Percentiles rank a stretch among this genome's conserved stretches.
Conservation (phyloP, 768 basidiomycete species). For the Amanita pallidorosea region DNA sequence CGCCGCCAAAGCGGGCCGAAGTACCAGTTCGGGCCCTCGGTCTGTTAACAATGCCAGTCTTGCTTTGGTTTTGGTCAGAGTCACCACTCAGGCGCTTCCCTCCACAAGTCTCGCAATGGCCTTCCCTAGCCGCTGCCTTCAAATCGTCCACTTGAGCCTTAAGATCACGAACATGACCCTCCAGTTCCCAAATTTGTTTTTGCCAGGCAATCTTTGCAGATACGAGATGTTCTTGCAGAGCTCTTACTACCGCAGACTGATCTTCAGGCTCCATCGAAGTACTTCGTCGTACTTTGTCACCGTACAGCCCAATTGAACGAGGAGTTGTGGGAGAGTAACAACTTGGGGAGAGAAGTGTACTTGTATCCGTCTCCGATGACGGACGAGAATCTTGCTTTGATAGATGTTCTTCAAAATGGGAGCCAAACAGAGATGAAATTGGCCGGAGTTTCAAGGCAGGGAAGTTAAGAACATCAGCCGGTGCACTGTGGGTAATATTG, state of each 20-base stretch:
- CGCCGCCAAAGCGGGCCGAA: conserved; percentile 49
- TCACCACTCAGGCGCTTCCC: conserved; percentile 16
- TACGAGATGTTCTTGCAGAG: conserved; percentile 51
- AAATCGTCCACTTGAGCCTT: conserved; percentile 57
- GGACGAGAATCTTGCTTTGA: conserved; percentile 22
- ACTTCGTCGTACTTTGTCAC: conserved; percentile 13
- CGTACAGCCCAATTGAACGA: conserved; percentile 13
- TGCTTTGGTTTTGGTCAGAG: conserved; percentile 6
- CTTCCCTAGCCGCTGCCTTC: conserved; percentile 18
- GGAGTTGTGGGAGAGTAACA: conserved; percentile 40
- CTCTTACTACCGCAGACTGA: conserved; percentile 34
- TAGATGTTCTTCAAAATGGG: conserved; percentile 49
- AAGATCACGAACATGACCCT: conserved; percentile 61
- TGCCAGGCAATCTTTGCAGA: conserved; percentile 57
- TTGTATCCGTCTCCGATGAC: conserved; percentile 29
- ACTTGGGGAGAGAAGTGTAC: conserved; percentile 42
- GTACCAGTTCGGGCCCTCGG: conserved; percentile 61
- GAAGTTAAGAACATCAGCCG: conserved; percentile 52
- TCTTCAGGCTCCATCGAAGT: conserved; percentile 13
- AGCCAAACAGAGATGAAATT: conserved; percentile 65
- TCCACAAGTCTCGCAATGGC: conserved; percentile 53
- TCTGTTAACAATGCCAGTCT: conserved; percentile 42
- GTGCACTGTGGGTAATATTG: conserved; percentile 46
- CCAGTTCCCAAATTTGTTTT: conserved; percentile 64
- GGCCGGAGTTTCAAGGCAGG: conserved; percentile 62